These are phyloP conservation scores for Pelagophyceae sp. DNA, from an alignment of 352 stramenopile genomes.

Conservation along the genomic window DNA sequence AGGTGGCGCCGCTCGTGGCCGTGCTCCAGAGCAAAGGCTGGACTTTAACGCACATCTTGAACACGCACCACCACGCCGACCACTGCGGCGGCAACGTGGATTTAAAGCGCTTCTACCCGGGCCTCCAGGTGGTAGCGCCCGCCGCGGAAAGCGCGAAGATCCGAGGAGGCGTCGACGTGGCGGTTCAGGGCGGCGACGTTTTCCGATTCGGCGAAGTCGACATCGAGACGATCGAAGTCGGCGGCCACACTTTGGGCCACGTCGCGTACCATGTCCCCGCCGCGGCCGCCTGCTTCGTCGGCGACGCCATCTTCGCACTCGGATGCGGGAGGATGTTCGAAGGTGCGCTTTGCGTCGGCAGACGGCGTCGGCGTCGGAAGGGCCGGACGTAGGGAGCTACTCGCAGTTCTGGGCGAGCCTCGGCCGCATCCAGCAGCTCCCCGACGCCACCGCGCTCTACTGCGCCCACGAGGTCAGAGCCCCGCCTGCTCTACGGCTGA, in stretches of 20 bases:
- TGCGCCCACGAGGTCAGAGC: constrained; percentile 84
- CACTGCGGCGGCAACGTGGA: constrained; percentile 79
- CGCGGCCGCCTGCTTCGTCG: constrained; percentile 46
- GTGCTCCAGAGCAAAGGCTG: constrained; percentile 48
- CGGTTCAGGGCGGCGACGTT: constrained; percentile 56
- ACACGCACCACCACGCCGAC: constrained; percentile 81
- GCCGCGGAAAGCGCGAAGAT: constrained; percentile 40
- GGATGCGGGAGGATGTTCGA: constrained; percentile 61
- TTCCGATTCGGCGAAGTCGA: constrained; percentile 61
- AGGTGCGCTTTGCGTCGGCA: too few relatives aligned
- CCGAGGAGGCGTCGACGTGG: constrained; percentile 48
- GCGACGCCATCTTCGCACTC: constrained; percentile 52
- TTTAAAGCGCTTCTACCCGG: constrained; percentile 47
- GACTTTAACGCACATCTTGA: constrained; percentile 71
- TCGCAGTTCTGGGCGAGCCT: constrained; percentile 47
- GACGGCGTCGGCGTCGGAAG: too few relatives aligned
- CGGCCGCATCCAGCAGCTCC: constrained; percentile 40
- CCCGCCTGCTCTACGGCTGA: too few relatives aligned
- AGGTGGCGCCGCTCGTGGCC: constrained; percentile 53
- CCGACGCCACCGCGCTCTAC: constrained; percentile 51
- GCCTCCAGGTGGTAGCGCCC: constrained; percentile 58
- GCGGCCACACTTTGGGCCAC: constrained; percentile 77
- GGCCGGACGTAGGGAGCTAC: too few relatives aligned
- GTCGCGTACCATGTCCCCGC: constrained; percentile 55
- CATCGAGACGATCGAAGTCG: constrained; percentile 44